Evolutionary conservation across 768 basidiomycete species (phyloP).

Genomic region (Leccinum incarnatum): DNA sequence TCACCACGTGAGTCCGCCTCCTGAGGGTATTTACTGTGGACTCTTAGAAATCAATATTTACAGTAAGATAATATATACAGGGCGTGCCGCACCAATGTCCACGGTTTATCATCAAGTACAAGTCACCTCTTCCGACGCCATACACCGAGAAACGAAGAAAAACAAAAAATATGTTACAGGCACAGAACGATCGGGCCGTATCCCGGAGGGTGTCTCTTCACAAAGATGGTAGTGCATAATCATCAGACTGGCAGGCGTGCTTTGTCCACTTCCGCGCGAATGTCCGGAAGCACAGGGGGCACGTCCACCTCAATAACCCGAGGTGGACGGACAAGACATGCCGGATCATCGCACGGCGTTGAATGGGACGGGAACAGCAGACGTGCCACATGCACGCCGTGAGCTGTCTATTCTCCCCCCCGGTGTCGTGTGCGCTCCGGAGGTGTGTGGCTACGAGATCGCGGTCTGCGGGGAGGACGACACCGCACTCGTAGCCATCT

Average conservation of each 20-base stretch:
- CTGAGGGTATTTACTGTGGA: neutral
- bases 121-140: neutral
- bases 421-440: neutral
- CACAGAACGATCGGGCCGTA: neutral
- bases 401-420: neutral
- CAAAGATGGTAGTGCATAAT: neutral
- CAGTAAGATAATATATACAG: neutral
- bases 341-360: neutral
- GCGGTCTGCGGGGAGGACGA: neutral
- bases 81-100: neutral
- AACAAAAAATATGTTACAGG: neutral
- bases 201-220: neutral
- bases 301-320: conserved; percentile 4
- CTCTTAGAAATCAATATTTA: neutral
- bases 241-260: neutral
- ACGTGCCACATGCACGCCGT: neutral
- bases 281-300: neutral
- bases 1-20: too few species aligned
- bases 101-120: neutral
- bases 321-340: conserved; percentile 2
- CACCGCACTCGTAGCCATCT: conserved; percentile 2
- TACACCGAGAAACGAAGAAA: neutral
- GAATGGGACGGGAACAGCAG: conserved; percentile 1
- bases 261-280: conserved; percentile 1
- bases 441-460: neutral